Percentiles rank a stretch among this genome's conserved stretches.
Evolutionary conservation across 768 basidiomycete species (phyloP).

Genomic region (Neoboletus brunneissimus): DNA sequence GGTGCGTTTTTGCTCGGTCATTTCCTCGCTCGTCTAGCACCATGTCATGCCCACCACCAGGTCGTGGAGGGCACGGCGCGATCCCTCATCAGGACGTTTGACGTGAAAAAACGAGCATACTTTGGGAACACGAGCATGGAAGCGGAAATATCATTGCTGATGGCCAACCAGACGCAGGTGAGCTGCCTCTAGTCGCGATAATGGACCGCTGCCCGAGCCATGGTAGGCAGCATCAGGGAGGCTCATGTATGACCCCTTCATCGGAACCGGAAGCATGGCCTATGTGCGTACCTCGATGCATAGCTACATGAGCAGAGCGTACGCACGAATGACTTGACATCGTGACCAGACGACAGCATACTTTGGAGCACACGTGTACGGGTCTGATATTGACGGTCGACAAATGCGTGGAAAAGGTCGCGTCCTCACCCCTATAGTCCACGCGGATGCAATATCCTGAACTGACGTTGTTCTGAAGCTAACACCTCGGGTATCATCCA

Average conservation of each 20-base stretch:
- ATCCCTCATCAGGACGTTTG: constrained; percentile 62
- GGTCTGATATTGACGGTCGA: constrained; percentile 95
- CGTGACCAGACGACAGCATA: constrained; percentile 68
- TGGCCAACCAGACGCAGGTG: constrained; percentile 95
- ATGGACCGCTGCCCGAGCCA: not conserved
- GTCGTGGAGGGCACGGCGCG: constrained; percentile 66
- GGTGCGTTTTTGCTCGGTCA: constrained; percentile 49
- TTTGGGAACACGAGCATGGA: constrained; percentile 99
- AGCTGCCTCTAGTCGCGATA: constrained; percentile 9
- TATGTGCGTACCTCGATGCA: constrained; percentile 48
- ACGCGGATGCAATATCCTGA: not conserved
- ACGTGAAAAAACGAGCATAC: constrained; percentile 86
- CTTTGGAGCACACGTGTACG: constrained; percentile 84
- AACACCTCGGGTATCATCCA: constrained; percentile 68
- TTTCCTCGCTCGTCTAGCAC: not conserved
- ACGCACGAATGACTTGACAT: not conserved
- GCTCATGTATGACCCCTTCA: constrained; percentile 93
- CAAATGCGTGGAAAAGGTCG: constrained; percentile 94
- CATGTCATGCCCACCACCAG: constrained; percentile 29
- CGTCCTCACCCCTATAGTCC: not conserved
- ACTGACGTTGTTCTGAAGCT: constrained; percentile 22
- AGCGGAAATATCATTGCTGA: constrained; percentile 88
- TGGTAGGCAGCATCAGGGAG: constrained; percentile 81
- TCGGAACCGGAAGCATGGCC: constrained; percentile 89
- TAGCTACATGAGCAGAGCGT: not conserved